Base-by-base conservation (phyloP, 2,329 filamentous ascomycete genomes). In the Pyrenochaeta sp. region DNA sequence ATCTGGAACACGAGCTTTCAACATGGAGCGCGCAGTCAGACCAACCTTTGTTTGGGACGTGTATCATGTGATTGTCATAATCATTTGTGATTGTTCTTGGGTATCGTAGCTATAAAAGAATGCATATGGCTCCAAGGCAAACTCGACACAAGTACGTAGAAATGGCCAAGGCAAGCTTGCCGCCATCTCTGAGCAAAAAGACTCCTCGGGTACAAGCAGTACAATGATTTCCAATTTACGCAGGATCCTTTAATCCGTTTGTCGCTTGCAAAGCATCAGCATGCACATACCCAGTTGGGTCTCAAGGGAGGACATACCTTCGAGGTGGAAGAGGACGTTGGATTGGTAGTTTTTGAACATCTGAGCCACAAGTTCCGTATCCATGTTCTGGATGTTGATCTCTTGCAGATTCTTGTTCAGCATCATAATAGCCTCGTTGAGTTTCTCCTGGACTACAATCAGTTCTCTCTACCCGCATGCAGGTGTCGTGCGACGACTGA, bases 311-410 rank as follows among this genome's bases (percentile, higher is more conserved):
- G 10, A 17, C 74, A 63, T 81, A 96, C 95, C 95, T 87, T 98
- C 95, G 5, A 99, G 83, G 69, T 99, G 95, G 75, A 99, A 98
- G 5, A 98, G 81, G 12, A 98, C 94, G 68, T 98, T 99, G 10
- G 92, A 97, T 76, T 97, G 93, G 75, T 99, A 99, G 78, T 98
- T 99, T 81, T 98, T 97, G 83, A 98, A 99, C 95, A 99, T 99
- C 74, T 98, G 94, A 0, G 94, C 93, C 4, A 98, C 95, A 2
- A 98, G 84, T 79, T 98, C 95, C 31, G 97, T 92, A 72, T 99
- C 96, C 92, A 98, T 97, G 76, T 98, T 99, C 70, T 97, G 91
- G 50, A 97, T 89, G 72, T 98, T 98, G 83, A 98, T 97, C 64
- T 98, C 94, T 90, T 97, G 66, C 1, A 99, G 87, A 44, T 87